Base-by-base conservation (phyloP, 257 asterid species). In the Capsicum rhomboideum region DNA sequence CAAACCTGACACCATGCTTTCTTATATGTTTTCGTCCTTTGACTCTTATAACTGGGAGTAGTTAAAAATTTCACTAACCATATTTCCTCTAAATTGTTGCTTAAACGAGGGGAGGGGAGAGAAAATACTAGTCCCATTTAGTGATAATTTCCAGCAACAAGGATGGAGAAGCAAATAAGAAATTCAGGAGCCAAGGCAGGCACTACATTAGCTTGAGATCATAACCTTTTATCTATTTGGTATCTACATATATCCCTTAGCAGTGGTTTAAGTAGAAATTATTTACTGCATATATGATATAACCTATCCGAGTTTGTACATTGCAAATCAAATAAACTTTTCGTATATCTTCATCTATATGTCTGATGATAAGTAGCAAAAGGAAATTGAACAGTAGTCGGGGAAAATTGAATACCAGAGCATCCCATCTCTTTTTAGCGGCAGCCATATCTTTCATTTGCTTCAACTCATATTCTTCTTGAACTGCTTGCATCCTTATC, bases 381-480 rank as follows among this genome's bases (percentile, higher is more conserved):
- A 40, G 63, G 69, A 10, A 21, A 82, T 10, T 69, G 52, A 21
- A 40, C 8, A 20, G 1, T 72, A 14, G 58, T 72, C n/a, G 10
- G 23, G 29, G 40, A 52, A 75, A 84, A 83, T 34, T 34, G 37
- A n/a, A 68, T 93, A 96, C 99, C 96, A 96, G 86, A 89, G 97
- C 87, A 55, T 96, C 99, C 99, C 99, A 96, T 96, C 99, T 92
- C 93, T 89, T 93, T 84, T 90, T 92, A 67, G 99, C 97, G 71
- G 99, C 99, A 85, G 99, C 98, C 98, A 96, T 92, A 83, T 96
- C 99, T 84, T 86, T 94, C 92, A 91, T 86, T 89, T 96, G 99
- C 94, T 94, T 93, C 90, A 94, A 91, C 88, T 94, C 99, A 83
- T 84, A 93, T 87, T 94, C 98, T 86, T 96, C 98, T 69, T 91